These are phyloP conservation scores for Lathyrus aphaca DNA, from an alignment of 306 rosid genomes.

Conservation along the genomic window DNA sequence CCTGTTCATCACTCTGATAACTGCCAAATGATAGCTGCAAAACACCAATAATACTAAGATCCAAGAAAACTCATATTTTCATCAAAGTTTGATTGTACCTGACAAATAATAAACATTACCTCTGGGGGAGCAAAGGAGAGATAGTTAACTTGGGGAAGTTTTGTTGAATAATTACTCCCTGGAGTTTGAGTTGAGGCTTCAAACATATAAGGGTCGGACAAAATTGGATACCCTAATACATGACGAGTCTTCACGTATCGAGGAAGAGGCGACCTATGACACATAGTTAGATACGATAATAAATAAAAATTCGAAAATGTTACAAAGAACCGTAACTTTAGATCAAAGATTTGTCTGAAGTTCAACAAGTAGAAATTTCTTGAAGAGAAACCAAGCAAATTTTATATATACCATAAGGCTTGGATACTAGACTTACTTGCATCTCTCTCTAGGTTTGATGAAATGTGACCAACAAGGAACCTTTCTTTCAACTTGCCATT, in stretches of 20 bases:
- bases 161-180: slow-evolving; percentile 55
- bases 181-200: slow-evolving; percentile 65
- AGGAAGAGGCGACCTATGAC: slow-evolving; percentile 79
- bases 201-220: slow-evolving; percentile 62
- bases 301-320: slow-evolving; percentile 27
- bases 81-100: neutral
- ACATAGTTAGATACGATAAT: slow-evolving; percentile 23
- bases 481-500: slow-evolving; percentile 81
- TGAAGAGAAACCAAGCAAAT: slow-evolving; percentile 30
- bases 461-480: slow-evolving; percentile 98
- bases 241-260: slow-evolving; percentile 55
- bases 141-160: slow-evolving; percentile 59
- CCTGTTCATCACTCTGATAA: slow-evolving; percentile 88
- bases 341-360: neutral
- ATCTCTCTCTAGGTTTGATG: slow-evolving; percentile 54
- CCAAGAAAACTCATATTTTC: slow-evolving; percentile 15
- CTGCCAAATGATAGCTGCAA: slow-evolving; percentile 80
- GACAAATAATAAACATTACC: slow-evolving; percentile 56
- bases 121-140: slow-evolving; percentile 96
- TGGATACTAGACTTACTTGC: slow-evolving; percentile 66
- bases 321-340: neutral
- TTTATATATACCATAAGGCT: slow-evolving; percentile 15
- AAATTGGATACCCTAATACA: slow-evolving; percentile 72
- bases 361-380: slow-evolving; percentile 14
- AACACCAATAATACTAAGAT: slow-evolving; percentile 39